Evolutionary conservation across 2,329 filamentous ascomycete genomes (phyloP).

Genomic region (Colletotrichum sidae): DNA sequence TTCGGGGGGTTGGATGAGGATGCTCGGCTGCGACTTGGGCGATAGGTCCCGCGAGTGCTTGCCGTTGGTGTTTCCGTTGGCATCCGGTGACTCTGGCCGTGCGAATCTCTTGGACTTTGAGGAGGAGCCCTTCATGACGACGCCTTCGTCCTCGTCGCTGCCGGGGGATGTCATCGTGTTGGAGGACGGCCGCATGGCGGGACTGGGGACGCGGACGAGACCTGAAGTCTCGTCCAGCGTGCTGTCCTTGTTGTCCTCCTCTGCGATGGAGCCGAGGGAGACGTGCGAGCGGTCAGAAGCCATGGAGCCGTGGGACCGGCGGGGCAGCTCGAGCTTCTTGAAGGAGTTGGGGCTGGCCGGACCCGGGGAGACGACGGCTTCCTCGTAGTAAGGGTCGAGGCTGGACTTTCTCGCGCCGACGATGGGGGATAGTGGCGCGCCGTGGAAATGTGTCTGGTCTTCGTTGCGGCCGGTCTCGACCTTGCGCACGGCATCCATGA

Average conservation of each 20-base stretch:
- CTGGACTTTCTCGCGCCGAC: slow-evolving; percentile 48
- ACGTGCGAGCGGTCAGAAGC: slow-evolving; percentile 50
- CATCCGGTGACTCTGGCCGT: slow-evolving; percentile 7
- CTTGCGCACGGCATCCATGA: slow-evolving; percentile 58
- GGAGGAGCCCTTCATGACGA: slow-evolving; percentile 47
- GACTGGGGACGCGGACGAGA: slow-evolving; percentile 45
- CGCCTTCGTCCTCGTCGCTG: slow-evolving; percentile 55
- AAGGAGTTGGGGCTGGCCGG: slow-evolving; percentile 48
- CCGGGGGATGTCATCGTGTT: slow-evolving; percentile 40
- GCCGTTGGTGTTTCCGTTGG: slow-evolving; percentile 29
- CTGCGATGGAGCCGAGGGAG: slow-evolving; percentile 60
- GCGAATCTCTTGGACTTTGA: slow-evolving; percentile 26
- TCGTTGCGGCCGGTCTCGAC: slow-evolving; percentile 58
- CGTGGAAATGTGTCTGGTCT: slow-evolving; percentile 51
- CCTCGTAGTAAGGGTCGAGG: slow-evolving; percentile 49
- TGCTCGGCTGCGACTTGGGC: slow-evolving; percentile 11
- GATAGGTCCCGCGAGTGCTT: slow-evolving; percentile 16
- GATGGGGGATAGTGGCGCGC: slow-evolving; percentile 50
- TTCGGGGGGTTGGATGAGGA: slow-evolving; percentile 21
- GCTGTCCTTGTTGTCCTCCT: slow-evolving; percentile 48
- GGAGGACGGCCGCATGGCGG: slow-evolving; percentile 39
- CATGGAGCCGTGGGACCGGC: slow-evolving; percentile 42
- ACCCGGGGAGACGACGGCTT: slow-evolving; percentile 48
- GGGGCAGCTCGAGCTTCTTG: slow-evolving; percentile 44
- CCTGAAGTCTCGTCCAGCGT: slow-evolving; percentile 30